Evolutionary conservation across 176 grass and related monocot species (phyloP).

Genomic region (Triticum turgidum): DNA sequence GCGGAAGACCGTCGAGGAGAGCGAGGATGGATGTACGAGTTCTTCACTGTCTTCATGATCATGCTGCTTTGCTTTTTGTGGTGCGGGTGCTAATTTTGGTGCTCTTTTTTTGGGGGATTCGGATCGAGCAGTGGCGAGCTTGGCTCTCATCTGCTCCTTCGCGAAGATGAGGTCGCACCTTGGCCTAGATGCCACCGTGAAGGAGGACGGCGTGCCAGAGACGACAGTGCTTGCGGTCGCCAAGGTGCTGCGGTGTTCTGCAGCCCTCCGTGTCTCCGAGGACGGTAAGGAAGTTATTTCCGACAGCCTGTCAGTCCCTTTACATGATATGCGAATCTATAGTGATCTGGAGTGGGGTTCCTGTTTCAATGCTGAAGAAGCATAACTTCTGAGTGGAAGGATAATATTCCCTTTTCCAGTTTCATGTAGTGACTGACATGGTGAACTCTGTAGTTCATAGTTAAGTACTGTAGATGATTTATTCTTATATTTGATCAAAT

Average conservation of each 20-base stretch:
- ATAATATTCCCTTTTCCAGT: not conserved
- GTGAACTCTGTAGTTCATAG: not conserved
- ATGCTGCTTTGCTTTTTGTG: not conserved
- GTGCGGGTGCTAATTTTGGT: constrained; percentile 6
- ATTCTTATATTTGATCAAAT: not conserved
- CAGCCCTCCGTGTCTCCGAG: constrained; percentile 64
- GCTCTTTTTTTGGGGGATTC: not conserved
- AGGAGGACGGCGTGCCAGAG: constrained; percentile 56
- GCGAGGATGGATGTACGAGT: constrained; percentile 70
- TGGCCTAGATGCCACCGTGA: constrained; percentile 52
- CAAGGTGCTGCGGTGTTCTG: constrained; percentile 59
- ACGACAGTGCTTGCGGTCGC: constrained; percentile 56
- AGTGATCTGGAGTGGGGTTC: not conserved
- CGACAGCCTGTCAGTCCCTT: too few species aligned
- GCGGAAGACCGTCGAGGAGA: constrained; percentile 63
- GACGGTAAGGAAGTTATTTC: constrained; percentile 43
- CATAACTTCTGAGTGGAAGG: not conserved
- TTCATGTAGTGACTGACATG: not conserved
- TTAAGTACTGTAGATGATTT: not conserved
- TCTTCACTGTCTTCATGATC: not conserved
- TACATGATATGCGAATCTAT: not conserved
- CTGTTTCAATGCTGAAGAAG: not conserved
- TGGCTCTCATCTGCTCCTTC: constrained; percentile 91
- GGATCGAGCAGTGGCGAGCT: constrained; percentile 71
- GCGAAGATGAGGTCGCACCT: constrained; percentile 75